Conservation (phyloP, 1,139 yeast genomes). For the Sugiyamaella sp. region DNA sequence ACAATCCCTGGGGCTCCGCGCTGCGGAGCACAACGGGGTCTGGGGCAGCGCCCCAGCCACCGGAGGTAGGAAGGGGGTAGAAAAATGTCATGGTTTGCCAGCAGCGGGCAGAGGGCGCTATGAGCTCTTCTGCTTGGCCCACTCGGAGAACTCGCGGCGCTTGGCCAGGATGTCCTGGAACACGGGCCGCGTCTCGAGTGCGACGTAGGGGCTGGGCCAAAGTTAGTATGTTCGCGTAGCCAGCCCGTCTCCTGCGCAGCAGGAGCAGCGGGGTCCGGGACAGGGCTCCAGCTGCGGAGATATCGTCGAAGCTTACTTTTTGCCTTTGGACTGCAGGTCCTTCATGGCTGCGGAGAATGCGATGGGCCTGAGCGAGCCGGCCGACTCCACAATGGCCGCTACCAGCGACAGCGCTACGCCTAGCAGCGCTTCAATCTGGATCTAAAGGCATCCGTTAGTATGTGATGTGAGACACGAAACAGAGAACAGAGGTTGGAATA, state of each 20-base stretch:
- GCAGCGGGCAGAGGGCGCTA: conserved; percentile 11
- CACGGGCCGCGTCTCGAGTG: conserved; percentile 41
- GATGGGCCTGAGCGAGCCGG: conserved; percentile 37
- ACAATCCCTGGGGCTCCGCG: no score
- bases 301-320: conserved; percentile 34
- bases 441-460: conserved; percentile 30
- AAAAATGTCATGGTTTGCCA: no score
- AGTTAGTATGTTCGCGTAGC: conserved; percentile 17
- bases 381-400: conserved; percentile 32
- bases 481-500: neutral
- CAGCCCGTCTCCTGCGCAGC: neutral
- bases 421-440: conserved; percentile 38
- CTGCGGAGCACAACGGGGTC: no score
- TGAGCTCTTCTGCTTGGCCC: conserved; percentile 27
- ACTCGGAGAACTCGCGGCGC: conserved; percentile 37
- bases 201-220: conserved; percentile 33
- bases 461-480: neutral
- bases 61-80: no score
- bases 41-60: neutral
- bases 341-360: conserved; percentile 36
- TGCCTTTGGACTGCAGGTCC: conserved; percentile 34
- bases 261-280: no score
- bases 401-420: conserved; percentile 37
- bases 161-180: conserved; percentile 39
- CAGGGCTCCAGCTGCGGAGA: no score